Base-by-base conservation (phyloP, 306 rosid genomes). In the Hippophae gyantsensis region DNA sequence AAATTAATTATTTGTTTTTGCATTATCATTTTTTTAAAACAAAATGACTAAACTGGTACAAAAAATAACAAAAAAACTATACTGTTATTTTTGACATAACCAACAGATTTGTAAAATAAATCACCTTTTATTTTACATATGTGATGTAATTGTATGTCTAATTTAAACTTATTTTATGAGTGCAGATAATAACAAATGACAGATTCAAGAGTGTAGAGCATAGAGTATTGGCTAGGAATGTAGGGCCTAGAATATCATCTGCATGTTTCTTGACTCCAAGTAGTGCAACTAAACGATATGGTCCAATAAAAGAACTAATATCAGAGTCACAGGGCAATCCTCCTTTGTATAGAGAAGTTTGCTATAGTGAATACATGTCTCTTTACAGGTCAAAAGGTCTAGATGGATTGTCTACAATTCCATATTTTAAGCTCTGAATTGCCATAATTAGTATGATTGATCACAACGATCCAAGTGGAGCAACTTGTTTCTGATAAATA, bases 171-270 rank as follows among this genome's bases (percentile, higher is more conserved):
- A 32, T 1, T 32, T 32, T 32, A 18, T 32, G 38, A 32, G 12
- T 56, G 14, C 7, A 62, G 68, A 52, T 69, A 10, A 13, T 61
- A 7, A 69, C 58, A 9, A 62, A 69, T 48, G 50, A 45, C 46
- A 61, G 10, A 53, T 69, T 69, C 68, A 54, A 41, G 50, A 62
- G 67, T 13, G 73, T 69, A 62, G 53, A 69, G 57, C 74, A 54
- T 25, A 42, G 62, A 51, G 66, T 68, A n/a, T 23, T 61, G 47
- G 74, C 68, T 13, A 47, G 50, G 4, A 14, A 45, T 8, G 51
- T 40, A 11, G 60, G 40, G 57, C 57, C 73, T 3, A 13, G 67
- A 55, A 48, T 55, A 43, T 65, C 76, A 7, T 45, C 63, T 14
- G 76, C 58, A n/a, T 72, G 76, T 43, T 59, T 71, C 12, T 12